Base-by-base conservation (phyloP, 495 filamentous ascomycete genomes). In the Cryomyces antarcticus region DNA sequence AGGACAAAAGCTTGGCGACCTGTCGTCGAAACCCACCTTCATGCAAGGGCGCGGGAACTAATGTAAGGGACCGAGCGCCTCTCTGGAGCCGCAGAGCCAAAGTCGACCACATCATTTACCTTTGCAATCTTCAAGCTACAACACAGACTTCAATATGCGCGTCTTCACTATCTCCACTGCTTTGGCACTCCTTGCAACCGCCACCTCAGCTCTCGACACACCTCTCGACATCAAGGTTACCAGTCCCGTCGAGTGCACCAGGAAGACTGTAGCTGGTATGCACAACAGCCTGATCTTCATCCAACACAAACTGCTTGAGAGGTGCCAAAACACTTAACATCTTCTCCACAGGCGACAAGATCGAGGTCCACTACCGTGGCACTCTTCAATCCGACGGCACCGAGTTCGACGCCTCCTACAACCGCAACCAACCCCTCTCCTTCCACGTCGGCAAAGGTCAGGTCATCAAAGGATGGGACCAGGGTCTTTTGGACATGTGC, bases 391-490 rank as follows among this genome's bases (percentile, higher is more conserved):
- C 40, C 4, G 60, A 64, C 37, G 62, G 62, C 48, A 47, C 39
- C 43, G 57, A 62, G 41, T 63, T 63, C 46, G 63, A 66, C 46
- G 58, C 61, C 36, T 57, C 52, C 29, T 66, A 66, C 54, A 61
- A 64, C 50, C 59, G 63, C 43, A 61, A 60, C 37, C 40, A 46
- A 33, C 63, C 63, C 5, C 49, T 66, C 9, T 46, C 45, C 35
- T 66, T 66, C 49, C 50, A 43, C 33, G 53, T 66, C 28, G 63
- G 63, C 42, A 51, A 57, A 34, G 63, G 63, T 9, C 56, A 59
- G 49, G 63, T 66, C 31, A 66, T 66, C 56, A 63, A 63, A 44
- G 63, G 63, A 33, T 66, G 60, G 56, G 59, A 63, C 41, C 51
- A 62, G 45, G 60, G 60, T 5, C 49, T 63, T 31, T 39, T 63